These are phyloP conservation scores for Boletus reticuloceps DNA, from an alignment of 768 basidiomycete species.

Conservation along the genomic window DNA sequence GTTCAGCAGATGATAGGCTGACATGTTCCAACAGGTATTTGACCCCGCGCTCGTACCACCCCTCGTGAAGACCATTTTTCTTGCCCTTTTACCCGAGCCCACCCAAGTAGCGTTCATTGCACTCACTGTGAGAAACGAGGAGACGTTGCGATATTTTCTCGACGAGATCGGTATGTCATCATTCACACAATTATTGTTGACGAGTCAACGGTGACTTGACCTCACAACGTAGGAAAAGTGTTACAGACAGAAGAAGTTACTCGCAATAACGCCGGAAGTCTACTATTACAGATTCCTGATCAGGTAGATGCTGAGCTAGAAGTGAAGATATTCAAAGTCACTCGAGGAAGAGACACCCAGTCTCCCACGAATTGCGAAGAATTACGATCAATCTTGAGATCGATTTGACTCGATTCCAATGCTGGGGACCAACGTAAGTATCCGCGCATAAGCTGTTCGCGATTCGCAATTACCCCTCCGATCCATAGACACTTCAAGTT, in stretches of 20 bases:
- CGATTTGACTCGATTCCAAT: constrained; percentile 2
- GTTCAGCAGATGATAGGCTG: background rate
- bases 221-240: constrained; percentile 15
- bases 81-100: constrained; percentile 26
- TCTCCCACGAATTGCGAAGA: constrained; percentile 1
- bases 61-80: constrained; percentile 47
- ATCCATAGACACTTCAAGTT: constrained; percentile 6
- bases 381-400: constrained; percentile 17
- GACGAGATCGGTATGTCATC: constrained; percentile 28
- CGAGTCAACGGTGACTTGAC: background rate
- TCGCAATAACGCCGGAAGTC: constrained; percentile 9
- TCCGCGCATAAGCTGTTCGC: background rate
- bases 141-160: constrained; percentile 49
- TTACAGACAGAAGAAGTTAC: constrained; percentile 30
- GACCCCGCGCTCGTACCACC: constrained; percentile 61
- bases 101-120: constrained; percentile 32
- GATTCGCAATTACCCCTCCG: constrained; percentile 7
- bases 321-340: constrained; percentile 48
- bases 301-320: constrained; percentile 33
- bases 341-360: constrained; percentile 7
- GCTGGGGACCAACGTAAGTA: background rate
- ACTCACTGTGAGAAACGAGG: constrained; percentile 51
- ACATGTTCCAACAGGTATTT: constrained; percentile 51
- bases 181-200: background rate
- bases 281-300: constrained; percentile 29